Base-by-base conservation (phyloP, 1,284 basidiomycete species). In the Caloboletus inedulis region DNA sequence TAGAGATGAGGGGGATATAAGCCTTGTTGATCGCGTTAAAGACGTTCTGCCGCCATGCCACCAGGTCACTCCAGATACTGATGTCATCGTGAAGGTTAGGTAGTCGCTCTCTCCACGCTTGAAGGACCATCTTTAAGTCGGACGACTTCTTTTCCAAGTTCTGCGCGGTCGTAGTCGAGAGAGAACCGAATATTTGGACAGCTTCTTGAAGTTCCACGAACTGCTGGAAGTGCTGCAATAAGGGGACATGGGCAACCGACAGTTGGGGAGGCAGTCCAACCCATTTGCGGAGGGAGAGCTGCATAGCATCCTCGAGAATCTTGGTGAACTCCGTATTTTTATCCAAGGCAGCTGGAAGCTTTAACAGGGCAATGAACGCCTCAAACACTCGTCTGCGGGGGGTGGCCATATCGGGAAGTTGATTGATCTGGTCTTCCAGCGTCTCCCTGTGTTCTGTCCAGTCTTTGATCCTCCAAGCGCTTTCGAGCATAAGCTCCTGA, bases 181-280 rank as follows among this genome's bases (percentile, higher is more conserved):
- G 78, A 19, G 89, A 94, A 33, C 89, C 88, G 66, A 99, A 99
- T 44, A 99, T 96, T 60, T 91, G 88, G 6, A 94, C 87, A 5
- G 97, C 95, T 72, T 99, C 97, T 66, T 95, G 91, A 19, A 99
- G 79, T 72, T 99, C 97, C 41, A 99, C 95, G 59, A 98, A 96
- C 68, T 99, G 98, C 72, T 99, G 97, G 79, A 99, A 99, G 71
- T 98, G 89, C 69, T 98, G 95, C 29, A 99, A 76, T 29, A 99
- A 76, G 1, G 97, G 96, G 8, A 99, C 82, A 69, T 99, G 98
- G 2, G 95, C 94, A 33, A 87, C 79, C 1, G 94, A 96, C 50
- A 99, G 82, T 29, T 90, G 82, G 8, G 81, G 74, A 2, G 98
- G 97, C 14, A 99, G 76, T 46, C 86, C 86, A 53, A 91, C 84